Base-by-base conservation (phyloP, 345 rosid species). In the Jatropha curcas region DNA sequence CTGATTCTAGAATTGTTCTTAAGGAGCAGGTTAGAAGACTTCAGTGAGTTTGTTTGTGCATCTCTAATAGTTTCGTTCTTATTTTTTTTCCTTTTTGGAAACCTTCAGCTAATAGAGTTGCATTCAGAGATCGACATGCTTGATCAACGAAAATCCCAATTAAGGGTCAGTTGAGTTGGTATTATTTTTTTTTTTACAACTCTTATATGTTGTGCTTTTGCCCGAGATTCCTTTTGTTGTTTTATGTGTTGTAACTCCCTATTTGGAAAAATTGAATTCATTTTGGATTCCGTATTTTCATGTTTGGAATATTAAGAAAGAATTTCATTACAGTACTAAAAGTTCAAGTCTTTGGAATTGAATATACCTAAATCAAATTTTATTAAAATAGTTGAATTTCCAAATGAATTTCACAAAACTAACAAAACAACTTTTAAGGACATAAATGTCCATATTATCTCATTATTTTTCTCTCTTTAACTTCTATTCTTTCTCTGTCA, bases 91-190 rank as follows among this genome's bases (percentile, higher is more conserved):
- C 20, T 65, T 45, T 78, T 70, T 51, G 68, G 71, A 76, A 76
- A 67, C 68, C 30, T 77, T 76, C 93, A 92, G 99, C 77, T 95
- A 67, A 88, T 84, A 79, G 90, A 88, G 57, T 81, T 84, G 72
- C 77, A 71, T 73, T 60, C 71, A 68, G 89, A 88, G 74, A 77
- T 92, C 76, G 74, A 70, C 72, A 58, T 43, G 66, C 94, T 91
- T 74, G 84, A 82, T 8, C 78, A 71, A 43, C 83, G 71, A 58
- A 92, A 84, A 82, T 72, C 59, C 69, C 86, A 86, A 68, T 60
- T 89, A 67, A 87, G 67, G 92, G 99, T 92, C 52, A 80, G 88
- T 72, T 1, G 68, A 37, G 31, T 78, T 67, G 60, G 72, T 70
- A n/a, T n/a, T 27, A 5, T 19, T 13, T 0, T 37, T 33, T 30